These are phyloP conservation scores for Aureobasidium vineae DNA, from an alignment of 2,329 filamentous ascomycete species.

Conservation along the genomic window DNA sequence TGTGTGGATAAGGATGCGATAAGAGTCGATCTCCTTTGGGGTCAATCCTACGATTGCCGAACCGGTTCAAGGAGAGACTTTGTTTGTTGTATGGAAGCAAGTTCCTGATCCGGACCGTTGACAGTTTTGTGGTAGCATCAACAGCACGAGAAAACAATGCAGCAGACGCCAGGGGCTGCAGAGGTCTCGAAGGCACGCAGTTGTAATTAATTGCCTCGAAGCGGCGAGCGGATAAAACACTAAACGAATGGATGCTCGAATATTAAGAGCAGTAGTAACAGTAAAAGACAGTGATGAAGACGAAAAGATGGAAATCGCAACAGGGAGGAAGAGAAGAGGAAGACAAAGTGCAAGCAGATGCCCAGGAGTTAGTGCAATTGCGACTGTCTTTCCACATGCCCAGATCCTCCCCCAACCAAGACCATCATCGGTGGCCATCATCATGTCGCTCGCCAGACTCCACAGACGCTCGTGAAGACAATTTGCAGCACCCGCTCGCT, in stretches of 20 bases:
- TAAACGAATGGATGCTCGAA: constrained; percentile 23
- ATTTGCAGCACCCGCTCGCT: constrained; percentile 15
- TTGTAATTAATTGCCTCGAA: constrained; percentile 20
- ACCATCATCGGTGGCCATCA: neutral
- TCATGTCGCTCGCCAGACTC: constrained; percentile 8
- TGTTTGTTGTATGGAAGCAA: constrained; percentile 19
- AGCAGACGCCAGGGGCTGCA: neutral
- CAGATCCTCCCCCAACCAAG: constrained; percentile 15
- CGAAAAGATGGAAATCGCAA: neutral
- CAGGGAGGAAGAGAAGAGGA: neutral
- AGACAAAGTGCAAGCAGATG: neutral
- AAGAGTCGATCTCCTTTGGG: neutral
- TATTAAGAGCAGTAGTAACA: constrained; percentile 12
- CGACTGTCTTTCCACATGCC: constrained; percentile 9
- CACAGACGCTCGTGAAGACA: constrained; percentile 4
- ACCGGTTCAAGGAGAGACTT: constrained; percentile 19
- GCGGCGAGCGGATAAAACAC: neutral
- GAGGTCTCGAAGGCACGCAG: constrained; percentile 23
- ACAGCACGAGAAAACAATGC: constrained; percentile 14
- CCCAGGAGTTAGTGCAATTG: constrained; percentile 18
- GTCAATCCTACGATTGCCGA: neutral
- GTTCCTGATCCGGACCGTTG: constrained; percentile 17
- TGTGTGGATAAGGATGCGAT: constrained; percentile 22
- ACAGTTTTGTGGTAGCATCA: constrained; percentile 19
- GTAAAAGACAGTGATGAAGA: constrained; percentile 3